Base-by-base conservation (phyloP, 352 stramenopile species). In the Peronospora tabacina region DNA sequence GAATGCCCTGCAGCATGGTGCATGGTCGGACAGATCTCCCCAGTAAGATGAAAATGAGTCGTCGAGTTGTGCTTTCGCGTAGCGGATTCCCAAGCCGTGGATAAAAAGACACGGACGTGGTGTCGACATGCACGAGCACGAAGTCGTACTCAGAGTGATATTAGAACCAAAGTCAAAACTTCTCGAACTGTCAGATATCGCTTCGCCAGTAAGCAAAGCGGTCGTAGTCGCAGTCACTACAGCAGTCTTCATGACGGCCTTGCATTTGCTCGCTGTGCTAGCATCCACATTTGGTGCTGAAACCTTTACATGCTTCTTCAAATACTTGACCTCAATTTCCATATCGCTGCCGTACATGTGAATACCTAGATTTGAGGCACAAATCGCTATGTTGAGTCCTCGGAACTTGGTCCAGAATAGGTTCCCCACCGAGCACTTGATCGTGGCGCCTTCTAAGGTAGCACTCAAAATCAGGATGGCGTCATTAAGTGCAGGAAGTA, bases 81-180 rank as follows among this genome's bases (percentile, higher is more conserved):
- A 54, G 26, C 57, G 32, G 11, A 66, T 42, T 5, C 66, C 69
- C 12, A 75, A 30, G 5, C 66, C 70, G 34, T 80, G 66, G 24
- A 76, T 63, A 38, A 80, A 76, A 12, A 80, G 43, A 40, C 70
- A 80, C n/a, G 67, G 58, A n/a, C 67, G 67, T 2, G 44, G 57
- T 3, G 34, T 58, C 9, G 58, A 64, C 17, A 46, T 58, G 29
- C 67, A 76, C 10, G 39, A 50, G 38, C 67, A 76, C 15, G 36
- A 55, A 2, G 63, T 60, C 1, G 46, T 13, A 12, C 29, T 3
- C 10, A 74, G 15, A 3, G 38, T 15, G 26, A 68, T 22, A 15
- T 20, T 22, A 0, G 19, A 45, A 13, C 51, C 28, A n/a, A 45
- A 44, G 16, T 53, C 34, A 7, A 58, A 16, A 32, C 40, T 54